These are phyloP conservation scores for Trametes sp. DNA, from an alignment of 1,284 basidiomycete genomes.

Conservation along the genomic window DNA sequence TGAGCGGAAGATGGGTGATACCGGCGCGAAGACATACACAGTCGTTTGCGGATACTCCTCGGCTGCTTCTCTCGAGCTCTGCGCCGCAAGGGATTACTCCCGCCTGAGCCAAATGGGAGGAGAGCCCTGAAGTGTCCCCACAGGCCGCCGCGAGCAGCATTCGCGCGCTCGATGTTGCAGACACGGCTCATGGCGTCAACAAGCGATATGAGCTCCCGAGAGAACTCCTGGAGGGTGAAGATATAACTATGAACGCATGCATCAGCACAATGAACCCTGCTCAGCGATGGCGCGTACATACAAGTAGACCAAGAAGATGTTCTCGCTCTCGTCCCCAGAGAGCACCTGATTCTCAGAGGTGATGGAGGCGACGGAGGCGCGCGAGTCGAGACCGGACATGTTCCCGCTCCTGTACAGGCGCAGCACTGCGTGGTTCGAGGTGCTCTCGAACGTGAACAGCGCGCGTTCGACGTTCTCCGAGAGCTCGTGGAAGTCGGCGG, in stretches of 20 bases:
- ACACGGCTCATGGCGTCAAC: constrained; percentile 84
- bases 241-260: constrained; percentile 70
- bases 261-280: not conserved
- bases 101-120: not conserved
- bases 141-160: constrained; percentile 49
- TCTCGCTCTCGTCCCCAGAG: constrained; percentile 61
- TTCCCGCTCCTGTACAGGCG: constrained; percentile 73
- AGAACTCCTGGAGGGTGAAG: constrained; percentile 93
- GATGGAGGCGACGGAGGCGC: constrained; percentile 43
- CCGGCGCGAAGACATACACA: constrained; percentile 34
- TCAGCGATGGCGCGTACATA: constrained; percentile 50
- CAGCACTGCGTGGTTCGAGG: constrained; percentile 83
- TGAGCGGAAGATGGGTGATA: not conserved
- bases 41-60: constrained; percentile 32
- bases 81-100: constrained; percentile 9
- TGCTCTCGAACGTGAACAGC: constrained; percentile 79
- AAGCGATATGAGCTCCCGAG: constrained; percentile 81
- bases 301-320: constrained; percentile 91
- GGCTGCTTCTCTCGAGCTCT: constrained; percentile 5
- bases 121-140: constrained; percentile 46
- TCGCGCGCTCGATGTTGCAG: constrained; percentile 65
- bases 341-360: constrained; percentile 48
- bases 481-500: constrained; percentile 68
- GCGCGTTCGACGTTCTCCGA: constrained; percentile 73
- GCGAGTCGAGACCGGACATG: constrained; percentile 44